Evolutionary conservation across 345 rosid species (phyloP).

Genomic region (Hypericum androsaemum): DNA sequence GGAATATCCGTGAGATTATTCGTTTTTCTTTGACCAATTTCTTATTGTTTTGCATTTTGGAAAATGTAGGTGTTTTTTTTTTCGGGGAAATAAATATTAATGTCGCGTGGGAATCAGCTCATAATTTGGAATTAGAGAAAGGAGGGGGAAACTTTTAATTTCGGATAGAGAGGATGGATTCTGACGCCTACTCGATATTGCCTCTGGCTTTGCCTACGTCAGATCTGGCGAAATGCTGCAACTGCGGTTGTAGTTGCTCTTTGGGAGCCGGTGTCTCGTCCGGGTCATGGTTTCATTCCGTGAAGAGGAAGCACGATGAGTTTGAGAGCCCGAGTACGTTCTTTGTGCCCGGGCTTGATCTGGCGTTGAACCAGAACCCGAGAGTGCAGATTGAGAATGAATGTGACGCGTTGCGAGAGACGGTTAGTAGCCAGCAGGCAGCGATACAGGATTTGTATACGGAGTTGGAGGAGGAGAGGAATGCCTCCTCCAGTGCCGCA

Average conservation of each 20-base stretch:
- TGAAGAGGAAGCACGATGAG: background rate
- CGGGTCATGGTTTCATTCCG: background rate
- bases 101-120: no score
- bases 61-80: no score
- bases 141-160: no score
- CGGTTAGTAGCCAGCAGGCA: constrained; percentile 4
- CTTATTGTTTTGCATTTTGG: no score
- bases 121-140: no score
- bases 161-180: no score
- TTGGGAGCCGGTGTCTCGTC: background rate
- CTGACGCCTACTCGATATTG: no score
- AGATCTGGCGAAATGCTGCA: constrained; percentile 1
- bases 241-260: background rate
- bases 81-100: no score
- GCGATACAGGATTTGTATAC: constrained; percentile 7
- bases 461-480: constrained; percentile 5
- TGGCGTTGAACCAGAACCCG: background rate
- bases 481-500: constrained; percentile 2
- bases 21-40: no score
- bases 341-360: background rate
- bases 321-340: background rate
- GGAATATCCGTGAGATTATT: no score
- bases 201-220: background rate
- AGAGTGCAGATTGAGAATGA: constrained; percentile 4
- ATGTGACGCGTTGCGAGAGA: constrained; percentile 1